Percentiles rank a stretch among this genome's conserved stretches.
phyloP scores from a whole-genome alignment of 495 filamentous ascomycete species.

The Annulohypoxylon nitens region DNA sequence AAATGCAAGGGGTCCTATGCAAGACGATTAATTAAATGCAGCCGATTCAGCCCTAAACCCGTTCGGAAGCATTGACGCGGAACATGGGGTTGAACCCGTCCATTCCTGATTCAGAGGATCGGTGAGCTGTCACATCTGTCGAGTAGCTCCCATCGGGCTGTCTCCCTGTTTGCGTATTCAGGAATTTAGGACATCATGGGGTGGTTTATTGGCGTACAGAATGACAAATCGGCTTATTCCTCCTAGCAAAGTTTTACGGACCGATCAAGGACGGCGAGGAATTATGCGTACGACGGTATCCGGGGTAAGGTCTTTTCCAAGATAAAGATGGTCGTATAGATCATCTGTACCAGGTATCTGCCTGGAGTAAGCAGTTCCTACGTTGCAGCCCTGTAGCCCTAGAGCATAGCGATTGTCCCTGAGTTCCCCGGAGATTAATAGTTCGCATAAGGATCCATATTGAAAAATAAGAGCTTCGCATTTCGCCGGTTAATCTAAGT shows the following conservation, averaged over 20 bases:
- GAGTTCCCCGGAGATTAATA: conserved; percentile 13
- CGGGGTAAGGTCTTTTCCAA: neutral
- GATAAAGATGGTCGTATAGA: conserved; percentile 12
- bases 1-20: conserved; percentile 34
- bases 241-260: conserved; percentile 20
- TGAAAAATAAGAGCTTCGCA: conserved; percentile 15
- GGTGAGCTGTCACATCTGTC: conserved; percentile 41
- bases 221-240: conserved; percentile 27
- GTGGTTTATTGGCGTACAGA: conserved; percentile 19
- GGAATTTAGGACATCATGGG: conserved; percentile 20
- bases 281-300: conserved; percentile 10
- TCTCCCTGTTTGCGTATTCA: conserved; percentile 26
- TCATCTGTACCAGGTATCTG: conserved; percentile 19
- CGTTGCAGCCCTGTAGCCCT: neutral
- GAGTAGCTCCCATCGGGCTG: conserved; percentile 17
- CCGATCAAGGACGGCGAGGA: conserved; percentile 26
- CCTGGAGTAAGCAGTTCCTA: conserved; percentile 36
- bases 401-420: conserved; percentile 1
- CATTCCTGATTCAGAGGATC: conserved; percentile 41
- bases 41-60: conserved; percentile 47
- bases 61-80: conserved; percentile 43
- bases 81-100: conserved; percentile 34
- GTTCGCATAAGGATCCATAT: conserved; percentile 35
- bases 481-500: conserved; percentile 31
- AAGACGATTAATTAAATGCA: conserved; percentile 31